phyloP scores from a whole-genome alignment of 2,329 filamentous ascomycete genomes.

The Neonectria magnoliae region DNA sequence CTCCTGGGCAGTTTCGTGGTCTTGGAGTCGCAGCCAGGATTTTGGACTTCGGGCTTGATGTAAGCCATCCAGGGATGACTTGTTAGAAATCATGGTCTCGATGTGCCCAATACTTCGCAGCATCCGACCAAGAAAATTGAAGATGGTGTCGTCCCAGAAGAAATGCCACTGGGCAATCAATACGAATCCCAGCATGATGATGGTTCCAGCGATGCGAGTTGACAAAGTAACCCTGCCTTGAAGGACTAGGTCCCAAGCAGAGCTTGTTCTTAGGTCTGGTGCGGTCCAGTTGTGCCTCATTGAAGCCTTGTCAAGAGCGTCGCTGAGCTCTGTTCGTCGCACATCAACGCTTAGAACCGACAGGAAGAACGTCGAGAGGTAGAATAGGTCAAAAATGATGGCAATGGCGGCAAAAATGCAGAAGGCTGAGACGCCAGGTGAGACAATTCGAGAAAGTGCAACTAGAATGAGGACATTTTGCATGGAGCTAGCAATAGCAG shows the following conservation, averaged over 20 bases:
- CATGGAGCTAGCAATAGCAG: slow-evolving; percentile 72
- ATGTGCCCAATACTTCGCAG: slow-evolving; percentile 28
- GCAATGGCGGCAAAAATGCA: slow-evolving; percentile 81
- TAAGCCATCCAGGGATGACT: slow-evolving; percentile 62
- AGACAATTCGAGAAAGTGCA: slow-evolving; percentile 72
- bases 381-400: slow-evolving; percentile 80
- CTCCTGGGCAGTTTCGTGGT: slow-evolving; percentile 81
- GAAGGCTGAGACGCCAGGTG: slow-evolving; percentile 77
- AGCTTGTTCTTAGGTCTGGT: slow-evolving; percentile 36
- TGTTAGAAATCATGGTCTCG: slow-evolving; percentile 44
- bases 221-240: slow-evolving; percentile 74
- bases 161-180: slow-evolving; percentile 82
- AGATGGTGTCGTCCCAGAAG: slow-evolving; percentile 67
- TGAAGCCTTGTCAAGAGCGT: slow-evolving; percentile 70
- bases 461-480: slow-evolving; percentile 77
- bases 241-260: slow-evolving; percentile 68
- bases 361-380: slow-evolving; percentile 81
- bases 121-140: slow-evolving; percentile 42
- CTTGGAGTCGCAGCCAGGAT: slow-evolving; percentile 80
- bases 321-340: slow-evolving; percentile 77
- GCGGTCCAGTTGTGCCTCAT: slow-evolving; percentile 50
- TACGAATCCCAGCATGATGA: slow-evolving; percentile 77
- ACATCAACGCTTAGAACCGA: slow-evolving; percentile 84
- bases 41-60: slow-evolving; percentile 80
- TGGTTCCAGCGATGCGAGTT: slow-evolving; percentile 78